phyloP scores from a whole-genome alignment of 2,329 filamentous ascomycete species.

The Acrodontium crateriforme region DNA sequence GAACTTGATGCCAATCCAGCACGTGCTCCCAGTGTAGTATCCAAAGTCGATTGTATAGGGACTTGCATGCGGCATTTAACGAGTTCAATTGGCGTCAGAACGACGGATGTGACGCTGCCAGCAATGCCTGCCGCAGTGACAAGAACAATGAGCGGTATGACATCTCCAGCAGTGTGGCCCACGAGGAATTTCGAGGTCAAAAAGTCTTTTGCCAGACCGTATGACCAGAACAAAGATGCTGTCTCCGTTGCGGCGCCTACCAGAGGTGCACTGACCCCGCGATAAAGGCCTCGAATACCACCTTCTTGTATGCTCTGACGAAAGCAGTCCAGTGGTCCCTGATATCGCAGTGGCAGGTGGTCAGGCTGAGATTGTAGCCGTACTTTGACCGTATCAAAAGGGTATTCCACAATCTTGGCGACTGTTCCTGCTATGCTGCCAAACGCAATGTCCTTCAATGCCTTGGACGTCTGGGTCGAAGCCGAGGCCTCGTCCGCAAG shows the following conservation, averaged over 20 bases:
- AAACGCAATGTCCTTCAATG: constrained; percentile 73
- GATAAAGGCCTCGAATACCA: constrained; percentile 71
- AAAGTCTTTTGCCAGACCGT: constrained; percentile 45
- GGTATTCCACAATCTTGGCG: constrained; percentile 95
- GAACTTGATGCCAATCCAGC: constrained; percentile 7
- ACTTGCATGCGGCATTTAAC: constrained; percentile 99
- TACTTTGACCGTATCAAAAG: constrained; percentile 97
- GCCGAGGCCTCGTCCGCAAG: no score
- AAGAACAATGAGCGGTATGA: constrained; percentile 61
- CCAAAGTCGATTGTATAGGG: constrained; percentile 29
- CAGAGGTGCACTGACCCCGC: constrained; percentile 82
- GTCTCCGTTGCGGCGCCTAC: constrained; percentile 85
- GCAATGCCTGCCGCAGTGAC: constrained; percentile 72
- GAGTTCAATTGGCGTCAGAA: constrained; percentile 88
- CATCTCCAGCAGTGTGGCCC: constrained; percentile 24
- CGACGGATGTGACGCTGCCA: constrained; percentile 76
- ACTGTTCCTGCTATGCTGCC: constrained; percentile 83
- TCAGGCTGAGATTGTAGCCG: constrained; percentile 91
- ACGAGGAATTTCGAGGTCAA: constrained; percentile 53
- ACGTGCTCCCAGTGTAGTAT: constrained; percentile 11
- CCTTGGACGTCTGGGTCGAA: constrained; percentile 42
- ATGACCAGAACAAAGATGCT: constrained; percentile 85
- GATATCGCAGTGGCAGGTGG: constrained; percentile 66
- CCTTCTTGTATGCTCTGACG: constrained; percentile 67
- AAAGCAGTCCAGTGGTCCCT: constrained; percentile 85